phyloP scores from a whole-genome alignment of 2,329 filamentous ascomycete species.

The Fusarium austroafricanum region DNA sequence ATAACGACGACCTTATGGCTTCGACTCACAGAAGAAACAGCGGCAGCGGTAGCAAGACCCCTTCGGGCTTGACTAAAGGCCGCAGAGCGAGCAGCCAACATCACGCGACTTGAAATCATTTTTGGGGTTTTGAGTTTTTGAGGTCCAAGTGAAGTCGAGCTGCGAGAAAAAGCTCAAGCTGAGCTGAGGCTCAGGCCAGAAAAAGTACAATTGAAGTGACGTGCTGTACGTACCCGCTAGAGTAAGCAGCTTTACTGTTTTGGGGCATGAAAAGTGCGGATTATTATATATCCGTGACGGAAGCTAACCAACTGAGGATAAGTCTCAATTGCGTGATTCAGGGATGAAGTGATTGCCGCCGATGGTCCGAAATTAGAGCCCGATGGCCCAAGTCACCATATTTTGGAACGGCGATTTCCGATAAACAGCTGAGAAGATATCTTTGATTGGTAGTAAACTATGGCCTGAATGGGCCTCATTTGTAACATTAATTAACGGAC shows the following conservation, averaged over 20 bases:
- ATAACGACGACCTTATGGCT: slow-evolving; percentile 74
- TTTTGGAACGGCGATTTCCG: slow-evolving; percentile 19
- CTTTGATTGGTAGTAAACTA: too few species aligned
- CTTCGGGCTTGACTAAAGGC: slow-evolving; percentile 4
- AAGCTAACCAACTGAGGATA: slow-evolving; percentile 1
- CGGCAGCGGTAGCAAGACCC: slow-evolving; percentile 29
- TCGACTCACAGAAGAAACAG: slow-evolving; percentile 32
- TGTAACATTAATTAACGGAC: too few species aligned
- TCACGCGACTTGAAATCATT: slow-evolving; percentile 41
- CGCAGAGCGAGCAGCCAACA: slow-evolving; percentile 28
- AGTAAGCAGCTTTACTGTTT: neutral
- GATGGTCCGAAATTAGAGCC: slow-evolving; percentile 24
- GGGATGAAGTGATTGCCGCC: slow-evolving; percentile 29
- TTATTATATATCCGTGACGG: neutral
- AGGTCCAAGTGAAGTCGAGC: neutral
- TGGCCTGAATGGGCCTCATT: too few species aligned
- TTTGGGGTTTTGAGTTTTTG: slow-evolving; percentile 1
- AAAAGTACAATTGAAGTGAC: slow-evolving; percentile 27
- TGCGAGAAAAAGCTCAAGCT: slow-evolving; percentile 17
- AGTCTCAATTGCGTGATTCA: slow-evolving; percentile 33
- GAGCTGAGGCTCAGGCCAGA: slow-evolving; percentile 11
- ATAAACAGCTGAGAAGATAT: too few species aligned
- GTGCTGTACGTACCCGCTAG: slow-evolving; percentile 28
- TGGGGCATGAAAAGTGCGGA: neutral
- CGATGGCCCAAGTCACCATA: neutral